These are phyloP conservation scores for Fusarium camptoceras DNA, from an alignment of 2,329 filamentous ascomycete species.

Conservation along the genomic window DNA sequence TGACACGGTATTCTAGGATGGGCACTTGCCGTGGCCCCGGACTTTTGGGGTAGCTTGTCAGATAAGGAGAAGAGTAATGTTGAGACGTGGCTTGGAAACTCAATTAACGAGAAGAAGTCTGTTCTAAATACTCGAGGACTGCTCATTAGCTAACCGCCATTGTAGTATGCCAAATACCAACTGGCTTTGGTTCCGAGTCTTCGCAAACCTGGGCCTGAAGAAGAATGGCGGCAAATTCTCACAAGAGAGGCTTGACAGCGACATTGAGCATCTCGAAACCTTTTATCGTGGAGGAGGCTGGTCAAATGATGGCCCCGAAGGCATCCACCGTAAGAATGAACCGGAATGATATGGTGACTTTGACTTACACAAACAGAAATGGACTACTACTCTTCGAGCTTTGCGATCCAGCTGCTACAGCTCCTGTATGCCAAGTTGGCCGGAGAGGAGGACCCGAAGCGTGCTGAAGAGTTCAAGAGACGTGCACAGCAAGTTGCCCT, in stretches of 20 bases:
- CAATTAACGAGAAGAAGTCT: constrained; percentile 80
- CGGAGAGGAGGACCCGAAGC: constrained; percentile 71
- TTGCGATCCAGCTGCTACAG: constrained; percentile 84
- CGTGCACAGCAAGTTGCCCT: constrained; percentile 74
- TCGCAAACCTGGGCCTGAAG: constrained; percentile 82
- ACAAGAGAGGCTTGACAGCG: constrained; percentile 75
- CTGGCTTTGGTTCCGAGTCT: constrained; percentile 87
- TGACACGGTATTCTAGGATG: constrained; percentile 60
- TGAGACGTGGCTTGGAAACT: constrained; percentile 77
- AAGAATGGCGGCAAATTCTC: constrained; percentile 80
- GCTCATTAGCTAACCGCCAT: constrained; percentile 13
- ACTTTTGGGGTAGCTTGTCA: constrained; percentile 74
- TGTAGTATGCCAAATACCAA: constrained; percentile 75
- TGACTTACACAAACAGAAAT: constrained; percentile 65
- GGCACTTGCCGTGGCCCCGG: constrained; percentile 74
- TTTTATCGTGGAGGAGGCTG: constrained; percentile 86
- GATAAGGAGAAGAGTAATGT: constrained; percentile 73
- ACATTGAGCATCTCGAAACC: constrained; percentile 82
- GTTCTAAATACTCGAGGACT: constrained; percentile 3
- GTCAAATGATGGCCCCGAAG: constrained; percentile 84
- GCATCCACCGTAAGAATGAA: constrained; percentile 70
- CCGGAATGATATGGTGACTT: neutral
- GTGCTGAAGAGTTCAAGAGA: constrained; percentile 76
- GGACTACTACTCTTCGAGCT: constrained; percentile 87
- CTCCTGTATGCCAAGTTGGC: constrained; percentile 80